phyloP scores from a whole-genome alignment of 768 basidiomycete genomes.

The Podaxis rugospora region DNA sequence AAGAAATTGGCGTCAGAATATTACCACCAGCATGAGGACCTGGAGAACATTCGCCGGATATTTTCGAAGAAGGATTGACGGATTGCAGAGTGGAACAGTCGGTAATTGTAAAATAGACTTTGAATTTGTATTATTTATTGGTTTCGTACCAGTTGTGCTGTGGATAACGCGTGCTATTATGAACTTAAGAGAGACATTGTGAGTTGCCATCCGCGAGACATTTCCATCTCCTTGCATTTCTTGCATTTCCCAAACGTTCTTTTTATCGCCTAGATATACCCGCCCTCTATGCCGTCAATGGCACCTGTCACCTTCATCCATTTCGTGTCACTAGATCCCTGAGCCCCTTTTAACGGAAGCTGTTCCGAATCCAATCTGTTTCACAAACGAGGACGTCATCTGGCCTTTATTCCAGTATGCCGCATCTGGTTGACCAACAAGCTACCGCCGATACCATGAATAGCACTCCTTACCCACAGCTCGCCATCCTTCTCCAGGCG shows the following conservation, averaged over 20 bases:
- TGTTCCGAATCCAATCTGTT: not conserved
- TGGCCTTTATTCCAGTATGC: too few species aligned
- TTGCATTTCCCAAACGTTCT: not conserved
- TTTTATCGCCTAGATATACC: not conserved
- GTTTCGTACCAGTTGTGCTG: not conserved
- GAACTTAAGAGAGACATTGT: not conserved
- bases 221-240: not conserved
- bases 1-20: conserved; percentile 39
- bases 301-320: not conserved
- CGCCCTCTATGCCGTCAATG: not conserved
- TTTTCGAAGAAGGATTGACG: conserved; percentile 9
- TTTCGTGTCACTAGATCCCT: not conserved
- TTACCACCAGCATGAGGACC: conserved; percentile 44
- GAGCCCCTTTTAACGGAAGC: not conserved
- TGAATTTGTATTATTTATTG: conserved; percentile 8
- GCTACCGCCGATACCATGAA: not conserved
- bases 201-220: not conserved
- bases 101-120: not conserved
- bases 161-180: not conserved
- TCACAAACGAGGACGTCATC: not conserved
- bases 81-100: not conserved
- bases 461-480: not conserved
- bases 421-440: not conserved
- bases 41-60: conserved; percentile 39
- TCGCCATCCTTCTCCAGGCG: too few species aligned